Conservation (phyloP, 2,329 filamentous ascomycete genomes). For the Alternaria longipes region DNA sequence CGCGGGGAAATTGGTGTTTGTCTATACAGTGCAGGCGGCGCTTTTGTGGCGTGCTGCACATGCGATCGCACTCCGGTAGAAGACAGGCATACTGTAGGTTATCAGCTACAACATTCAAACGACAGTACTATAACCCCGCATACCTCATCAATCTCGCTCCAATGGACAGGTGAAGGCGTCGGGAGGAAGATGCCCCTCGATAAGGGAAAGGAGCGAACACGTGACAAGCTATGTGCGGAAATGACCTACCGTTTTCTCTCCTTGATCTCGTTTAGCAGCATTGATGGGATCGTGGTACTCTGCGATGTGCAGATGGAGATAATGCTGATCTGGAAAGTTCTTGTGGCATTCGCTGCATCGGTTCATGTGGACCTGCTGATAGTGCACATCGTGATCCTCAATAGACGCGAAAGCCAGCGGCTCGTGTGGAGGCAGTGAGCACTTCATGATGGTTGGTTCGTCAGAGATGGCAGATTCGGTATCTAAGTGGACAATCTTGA, state of each 20-base stretch:
- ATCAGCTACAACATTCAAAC: conserved; percentile 20
- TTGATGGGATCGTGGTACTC: conserved; percentile 89
- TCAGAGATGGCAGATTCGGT: conserved; percentile 34
- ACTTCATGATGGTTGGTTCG: conserved; percentile 70
- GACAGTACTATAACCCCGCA: conserved; percentile 15
- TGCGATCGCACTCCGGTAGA: conserved; percentile 84
- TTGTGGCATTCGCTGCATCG: conserved; percentile 84
- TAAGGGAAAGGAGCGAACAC: background rate
- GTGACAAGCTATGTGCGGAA: conserved; percentile 7
- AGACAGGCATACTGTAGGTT: conserved; percentile 80
- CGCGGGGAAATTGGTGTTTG: conserved; percentile 87
- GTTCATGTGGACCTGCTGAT: conserved; percentile 80
- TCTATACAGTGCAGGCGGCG: conserved; percentile 88
- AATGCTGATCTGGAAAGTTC: conserved; percentile 87
- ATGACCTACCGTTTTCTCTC: conserved; percentile 82
- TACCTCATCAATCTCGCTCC: background rate
- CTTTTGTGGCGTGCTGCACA: conserved; percentile 85
- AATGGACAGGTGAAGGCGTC: background rate
- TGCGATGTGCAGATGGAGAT: conserved; percentile 84
- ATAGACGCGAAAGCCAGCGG: conserved; percentile 76
- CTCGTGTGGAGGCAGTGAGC: conserved; percentile 82
- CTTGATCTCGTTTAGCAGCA: conserved; percentile 75
- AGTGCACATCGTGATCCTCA: conserved; percentile 87
- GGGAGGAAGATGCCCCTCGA: background rate
- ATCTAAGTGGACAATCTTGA: conserved; percentile 67